Conservation (phyloP, 129 eudicot genomes). For the Tagetes patula region DNA sequence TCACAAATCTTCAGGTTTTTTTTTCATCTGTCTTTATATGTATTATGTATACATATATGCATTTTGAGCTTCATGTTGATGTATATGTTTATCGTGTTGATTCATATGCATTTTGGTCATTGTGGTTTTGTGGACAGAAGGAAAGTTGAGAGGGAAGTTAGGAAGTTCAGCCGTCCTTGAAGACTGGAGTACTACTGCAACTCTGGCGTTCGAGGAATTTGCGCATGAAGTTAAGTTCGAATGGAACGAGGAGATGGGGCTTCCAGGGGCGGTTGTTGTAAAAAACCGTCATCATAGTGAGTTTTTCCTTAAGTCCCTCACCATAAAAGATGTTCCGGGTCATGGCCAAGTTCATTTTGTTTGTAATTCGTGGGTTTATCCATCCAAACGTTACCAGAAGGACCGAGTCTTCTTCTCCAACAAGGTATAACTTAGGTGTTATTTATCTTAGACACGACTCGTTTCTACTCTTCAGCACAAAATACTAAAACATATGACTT, state of each 20-base stretch:
- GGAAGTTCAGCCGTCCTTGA: slow-evolving; percentile 63
- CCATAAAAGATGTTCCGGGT: slow-evolving; percentile 59
- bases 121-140: slow-evolving; percentile 9
- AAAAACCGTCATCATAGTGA: slow-evolving; percentile 55
- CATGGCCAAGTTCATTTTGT: slow-evolving; percentile 62
- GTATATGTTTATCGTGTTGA: no score
- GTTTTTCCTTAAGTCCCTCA: slow-evolving; percentile 61
- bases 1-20: slow-evolving; percentile 18
- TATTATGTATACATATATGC: no score
- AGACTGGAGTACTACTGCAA: slow-evolving; percentile 48
- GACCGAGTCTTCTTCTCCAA: slow-evolving; percentile 66
- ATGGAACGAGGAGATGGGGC: slow-evolving; percentile 55
- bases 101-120: not conserved
- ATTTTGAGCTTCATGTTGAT: no score
- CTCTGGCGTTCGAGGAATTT: slow-evolving; percentile 36
- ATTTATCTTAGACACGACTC: not conserved
- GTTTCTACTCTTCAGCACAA: not conserved
- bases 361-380: slow-evolving; percentile 81
- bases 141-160: slow-evolving; percentile 40
- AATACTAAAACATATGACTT: not conserved
- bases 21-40: not conserved
- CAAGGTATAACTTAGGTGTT: slow-evolving; percentile 40
- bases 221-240: slow-evolving; percentile 44
- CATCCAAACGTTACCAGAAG: slow-evolving; percentile 36
- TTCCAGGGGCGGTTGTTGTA: slow-evolving; percentile 64